A percentile compares a stretch with the other conserved stretches of the same genome.
These are phyloP conservation scores for Aspergillus avenaceus DNA, from an alignment of 495 filamentous ascomycete species.

Conservation along the genomic window DNA sequence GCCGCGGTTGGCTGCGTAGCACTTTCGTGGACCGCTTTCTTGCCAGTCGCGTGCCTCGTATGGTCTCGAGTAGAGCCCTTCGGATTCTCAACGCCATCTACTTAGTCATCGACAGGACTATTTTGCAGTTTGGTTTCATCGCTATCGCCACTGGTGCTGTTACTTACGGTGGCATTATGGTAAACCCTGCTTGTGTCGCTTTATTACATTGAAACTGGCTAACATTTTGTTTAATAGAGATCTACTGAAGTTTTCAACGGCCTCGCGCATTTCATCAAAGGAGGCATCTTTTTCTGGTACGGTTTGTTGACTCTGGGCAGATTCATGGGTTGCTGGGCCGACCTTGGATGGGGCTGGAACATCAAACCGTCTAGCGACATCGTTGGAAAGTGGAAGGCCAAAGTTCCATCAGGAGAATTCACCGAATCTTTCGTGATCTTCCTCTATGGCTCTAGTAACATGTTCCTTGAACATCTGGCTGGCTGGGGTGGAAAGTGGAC, in stretches of 20 bases:
- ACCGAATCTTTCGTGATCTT: conserved; percentile 85
- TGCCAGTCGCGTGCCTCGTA: conserved; percentile 43
- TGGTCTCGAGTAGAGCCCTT: conserved; percentile 59
- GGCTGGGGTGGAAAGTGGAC: conserved; percentile 67
- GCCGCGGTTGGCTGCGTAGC: conserved; percentile 43
- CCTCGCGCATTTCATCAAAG: conserved; percentile 92
- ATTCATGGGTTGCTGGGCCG: conserved; percentile 85
- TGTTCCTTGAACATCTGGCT: conserved; percentile 87
- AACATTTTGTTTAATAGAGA: conserved; percentile 46
- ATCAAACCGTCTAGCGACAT: conserved; percentile 61
- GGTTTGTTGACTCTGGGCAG: conserved; percentile 84
- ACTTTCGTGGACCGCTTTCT: conserved; percentile 45
- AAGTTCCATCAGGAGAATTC: conserved; percentile 78
- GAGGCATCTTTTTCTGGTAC: conserved; percentile 96
- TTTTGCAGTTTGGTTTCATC: conserved; percentile 62
- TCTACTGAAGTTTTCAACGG: conserved; percentile 70
- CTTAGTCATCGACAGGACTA: conserved; percentile 54
- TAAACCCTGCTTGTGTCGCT: conserved; percentile 59
- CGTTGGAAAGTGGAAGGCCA: conserved; percentile 55
- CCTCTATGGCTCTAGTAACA: conserved; percentile 81
- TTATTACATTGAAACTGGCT: conserved; percentile 59
- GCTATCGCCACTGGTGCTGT: conserved; percentile 62
- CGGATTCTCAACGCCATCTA: conserved; percentile 56
- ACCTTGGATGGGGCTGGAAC: conserved; percentile 97
- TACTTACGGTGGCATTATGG: conserved; percentile 67